These are phyloP conservation scores for Vaccinium myrtillus DNA, from an alignment of 148 eudicot species.

Conservation along the genomic window DNA sequence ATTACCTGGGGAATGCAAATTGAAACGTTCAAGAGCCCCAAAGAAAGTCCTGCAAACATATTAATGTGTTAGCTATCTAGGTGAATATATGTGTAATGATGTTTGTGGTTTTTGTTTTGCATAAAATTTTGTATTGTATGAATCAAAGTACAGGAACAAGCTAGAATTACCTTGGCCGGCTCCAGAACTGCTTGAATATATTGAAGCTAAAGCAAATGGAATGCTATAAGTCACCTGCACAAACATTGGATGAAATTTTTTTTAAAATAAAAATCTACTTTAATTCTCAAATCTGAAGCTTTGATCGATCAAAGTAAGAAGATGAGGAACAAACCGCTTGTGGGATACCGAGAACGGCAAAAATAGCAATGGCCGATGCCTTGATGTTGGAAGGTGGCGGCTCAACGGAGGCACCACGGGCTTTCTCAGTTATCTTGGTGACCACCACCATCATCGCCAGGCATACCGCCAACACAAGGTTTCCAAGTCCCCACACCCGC, in stretches of 20 bases:
- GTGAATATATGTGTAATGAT: background rate
- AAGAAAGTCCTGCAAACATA: background rate
- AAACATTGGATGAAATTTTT: background rate
- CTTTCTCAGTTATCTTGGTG: conserved; percentile 21
- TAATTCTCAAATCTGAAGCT: too few species aligned
- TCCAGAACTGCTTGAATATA: background rate
- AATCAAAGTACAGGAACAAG: background rate
- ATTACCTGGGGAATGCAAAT: background rate
- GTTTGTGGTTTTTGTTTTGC: background rate
- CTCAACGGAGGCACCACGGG: background rate
- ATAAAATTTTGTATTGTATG: background rate
- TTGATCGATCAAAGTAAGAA: too few species aligned
- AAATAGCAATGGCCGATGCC: background rate
- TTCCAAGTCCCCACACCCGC: conserved; percentile 28
- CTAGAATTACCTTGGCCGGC: background rate
- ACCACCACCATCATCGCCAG: conserved; percentile 32
- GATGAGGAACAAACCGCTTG: background rate
- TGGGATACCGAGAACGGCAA: background rate
- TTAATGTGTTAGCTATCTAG: background rate
- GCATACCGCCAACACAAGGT: conserved; percentile 27
- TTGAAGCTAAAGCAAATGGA: conserved; percentile 10
- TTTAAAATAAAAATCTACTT: too few species aligned
- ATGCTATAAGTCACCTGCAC: conserved; percentile 11
- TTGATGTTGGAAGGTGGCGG: background rate
- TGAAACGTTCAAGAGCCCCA: conserved; percentile 2